These are phyloP conservation scores for Coffea eugenioides DNA, from an alignment of 257 asterid genomes.

Conservation along the genomic window DNA sequence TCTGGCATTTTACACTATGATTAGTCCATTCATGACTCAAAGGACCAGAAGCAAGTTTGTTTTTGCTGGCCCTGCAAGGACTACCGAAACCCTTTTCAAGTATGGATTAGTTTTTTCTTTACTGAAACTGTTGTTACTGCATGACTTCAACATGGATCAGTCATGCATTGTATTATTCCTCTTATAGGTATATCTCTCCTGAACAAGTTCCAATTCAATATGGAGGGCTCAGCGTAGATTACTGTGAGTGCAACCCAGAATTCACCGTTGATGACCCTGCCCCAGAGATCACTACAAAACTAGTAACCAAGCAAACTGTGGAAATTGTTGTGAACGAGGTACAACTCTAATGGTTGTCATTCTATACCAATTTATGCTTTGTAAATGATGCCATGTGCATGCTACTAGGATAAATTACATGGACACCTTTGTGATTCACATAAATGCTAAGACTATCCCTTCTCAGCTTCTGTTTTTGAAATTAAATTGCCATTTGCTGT, in stretches of 20 bases:
- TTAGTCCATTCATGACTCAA: slow-evolving; percentile 78
- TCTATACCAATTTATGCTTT: background rate
- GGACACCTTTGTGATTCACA: background rate
- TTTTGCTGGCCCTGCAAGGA: slow-evolving; percentile 85
- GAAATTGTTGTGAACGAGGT: slow-evolving; percentile 92
- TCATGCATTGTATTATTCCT: background rate
- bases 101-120: slow-evolving; percentile 24
- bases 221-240: slow-evolving; percentile 85
- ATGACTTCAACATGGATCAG: slow-evolving; percentile 12
- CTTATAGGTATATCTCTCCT: slow-evolving; percentile 64
- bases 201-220: slow-evolving; percentile 86
- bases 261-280: slow-evolving; percentile 77
- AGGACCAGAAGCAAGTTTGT: slow-evolving; percentile 99
- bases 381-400: background rate
- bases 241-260: slow-evolving; percentile 89
- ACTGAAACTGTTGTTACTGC: background rate
- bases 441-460: background rate
- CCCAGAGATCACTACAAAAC: slow-evolving; percentile 68
- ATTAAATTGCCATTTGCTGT: background rate
- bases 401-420: background rate
- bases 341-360: slow-evolving; percentile 6
- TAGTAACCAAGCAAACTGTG: slow-evolving; percentile 81
- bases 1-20: slow-evolving; percentile 86
- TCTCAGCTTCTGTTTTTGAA: background rate
- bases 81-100: slow-evolving; percentile 92